Evolutionary conservation across 2,329 filamentous ascomycete species (phyloP).

Genomic region (Aspergillus brunneoviolaceus): DNA sequence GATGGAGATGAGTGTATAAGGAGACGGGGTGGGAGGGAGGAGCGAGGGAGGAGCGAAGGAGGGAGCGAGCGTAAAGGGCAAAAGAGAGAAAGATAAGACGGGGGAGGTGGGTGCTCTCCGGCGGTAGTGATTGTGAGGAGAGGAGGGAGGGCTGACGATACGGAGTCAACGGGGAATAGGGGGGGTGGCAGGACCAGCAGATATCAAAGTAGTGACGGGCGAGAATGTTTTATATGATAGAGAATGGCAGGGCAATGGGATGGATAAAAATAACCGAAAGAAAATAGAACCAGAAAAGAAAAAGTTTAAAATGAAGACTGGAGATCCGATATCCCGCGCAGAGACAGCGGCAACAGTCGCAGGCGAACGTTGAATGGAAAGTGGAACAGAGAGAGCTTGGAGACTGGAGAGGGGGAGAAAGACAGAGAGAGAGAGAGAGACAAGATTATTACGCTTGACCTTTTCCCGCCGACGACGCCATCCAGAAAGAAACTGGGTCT

Average conservation of each 20-base stretch:
- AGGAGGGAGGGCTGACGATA: neutral
- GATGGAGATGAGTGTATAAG: neutral
- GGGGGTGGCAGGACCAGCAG: neutral
- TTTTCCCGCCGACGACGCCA: neutral
- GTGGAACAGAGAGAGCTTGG: neutral
- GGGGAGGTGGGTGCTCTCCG: neutral
- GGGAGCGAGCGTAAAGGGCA: neutral
- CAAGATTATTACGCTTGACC: neutral
- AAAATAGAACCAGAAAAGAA: neutral
- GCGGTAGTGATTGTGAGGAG: neutral
- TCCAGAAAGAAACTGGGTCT: neutral
- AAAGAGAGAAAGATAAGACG: neutral
- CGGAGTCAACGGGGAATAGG: neutral
- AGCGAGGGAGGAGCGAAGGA: conserved; percentile 5
- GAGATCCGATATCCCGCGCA: neutral
- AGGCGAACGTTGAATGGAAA: neutral
- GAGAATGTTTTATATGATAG: neutral
- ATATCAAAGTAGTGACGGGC: neutral
- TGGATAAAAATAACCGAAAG: neutral
- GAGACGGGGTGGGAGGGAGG: conserved; percentile 1
- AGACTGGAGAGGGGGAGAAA: too few species aligned
- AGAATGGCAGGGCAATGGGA: neutral
- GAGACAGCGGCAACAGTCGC: neutral
- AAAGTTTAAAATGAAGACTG: neutral
- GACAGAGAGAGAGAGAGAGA: neutral